These are phyloP conservation scores for Byssoonygena ceratinophila DNA, from an alignment of 2,329 filamentous ascomycete genomes.

Conservation along the genomic window DNA sequence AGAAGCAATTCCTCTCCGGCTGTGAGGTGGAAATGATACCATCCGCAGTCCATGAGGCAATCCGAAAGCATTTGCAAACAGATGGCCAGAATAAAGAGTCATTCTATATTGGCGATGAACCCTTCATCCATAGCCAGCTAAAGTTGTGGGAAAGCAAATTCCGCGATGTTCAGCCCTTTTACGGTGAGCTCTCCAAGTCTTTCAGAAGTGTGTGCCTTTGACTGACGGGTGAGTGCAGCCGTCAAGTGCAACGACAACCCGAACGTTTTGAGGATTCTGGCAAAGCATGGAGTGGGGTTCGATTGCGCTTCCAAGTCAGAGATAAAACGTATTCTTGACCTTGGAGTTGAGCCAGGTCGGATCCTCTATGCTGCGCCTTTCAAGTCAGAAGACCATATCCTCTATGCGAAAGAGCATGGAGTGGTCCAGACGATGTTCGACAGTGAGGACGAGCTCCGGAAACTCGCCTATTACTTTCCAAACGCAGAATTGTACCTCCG, in stretches of 20 bases:
- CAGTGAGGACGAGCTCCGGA: slow-evolving; percentile 23
- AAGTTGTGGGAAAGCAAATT: slow-evolving; percentile 1
- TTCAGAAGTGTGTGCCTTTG: background rate
- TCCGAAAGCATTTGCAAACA: slow-evolving; percentile 1
- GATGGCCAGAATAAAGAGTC: background rate
- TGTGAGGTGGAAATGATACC: background rate
- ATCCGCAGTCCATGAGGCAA: background rate
- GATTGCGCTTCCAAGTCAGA: slow-evolving; percentile 25
- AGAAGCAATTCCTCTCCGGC: background rate
- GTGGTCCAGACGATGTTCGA: slow-evolving; percentile 23
- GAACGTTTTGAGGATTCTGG: slow-evolving; percentile 19
- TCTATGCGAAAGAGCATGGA: slow-evolving; percentile 17
- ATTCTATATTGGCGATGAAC: slow-evolving; percentile 8
- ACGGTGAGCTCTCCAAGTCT: slow-evolving; percentile 2
- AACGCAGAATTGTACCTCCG: slow-evolving; percentile 20
- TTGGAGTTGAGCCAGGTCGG: slow-evolving; percentile 20
- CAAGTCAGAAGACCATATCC: slow-evolving; percentile 19
- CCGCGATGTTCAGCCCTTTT: slow-evolving; percentile 6
- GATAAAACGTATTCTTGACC: slow-evolving; percentile 18
- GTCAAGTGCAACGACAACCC: slow-evolving; percentile 26
- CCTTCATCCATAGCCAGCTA: slow-evolving; percentile 6
- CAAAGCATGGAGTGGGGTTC: slow-evolving; percentile 20
- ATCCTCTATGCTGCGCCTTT: slow-evolving; percentile 25
- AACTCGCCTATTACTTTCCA: slow-evolving; percentile 19
- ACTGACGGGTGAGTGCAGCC: slow-evolving; percentile 15